A percentile compares a stretch with the other conserved stretches of the same genome.
Conservation (phyloP, 257 asterid species). For the Vinca minor region DNA sequence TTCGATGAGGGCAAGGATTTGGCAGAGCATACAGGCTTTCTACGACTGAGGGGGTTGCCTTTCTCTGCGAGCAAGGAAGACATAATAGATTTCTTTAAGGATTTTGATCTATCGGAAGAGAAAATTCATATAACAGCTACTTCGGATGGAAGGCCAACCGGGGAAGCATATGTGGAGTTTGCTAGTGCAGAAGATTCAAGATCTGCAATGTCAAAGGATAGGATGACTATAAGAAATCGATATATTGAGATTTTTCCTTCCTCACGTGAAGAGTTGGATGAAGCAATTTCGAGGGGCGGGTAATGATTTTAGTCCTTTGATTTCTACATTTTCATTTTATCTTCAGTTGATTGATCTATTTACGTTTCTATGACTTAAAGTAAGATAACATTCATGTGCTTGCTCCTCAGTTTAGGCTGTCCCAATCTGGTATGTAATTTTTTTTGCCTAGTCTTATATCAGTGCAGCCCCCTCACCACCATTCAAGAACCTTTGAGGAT, state of each 20-base stretch:
- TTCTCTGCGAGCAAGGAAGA: slow-evolving; percentile 69
- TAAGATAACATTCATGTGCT: not conserved
- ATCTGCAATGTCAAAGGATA: slow-evolving; percentile 89
- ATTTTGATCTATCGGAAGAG: slow-evolving; percentile 57
- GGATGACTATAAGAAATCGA: slow-evolving; percentile 72
- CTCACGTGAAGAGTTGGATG: slow-evolving; percentile 79
- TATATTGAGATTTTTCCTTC: slow-evolving; percentile 90
- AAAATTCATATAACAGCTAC: slow-evolving; percentile 60
- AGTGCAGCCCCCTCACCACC: too few relatives aligned
- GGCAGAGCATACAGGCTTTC: slow-evolving; percentile 73
- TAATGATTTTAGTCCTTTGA: slow-evolving; percentile 22
- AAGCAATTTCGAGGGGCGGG: slow-evolving; percentile 87
- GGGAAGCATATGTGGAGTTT: slow-evolving; percentile 95
- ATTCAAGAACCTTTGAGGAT: not conserved
- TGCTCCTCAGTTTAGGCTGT: not conserved
- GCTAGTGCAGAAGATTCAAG: slow-evolving; percentile 70
- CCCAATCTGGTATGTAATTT: not conserved
- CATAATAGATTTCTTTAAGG: slow-evolving; percentile 63
- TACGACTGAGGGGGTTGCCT: slow-evolving; percentile 90
- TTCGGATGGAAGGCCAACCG: slow-evolving; percentile 89
- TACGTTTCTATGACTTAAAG: not conserved
- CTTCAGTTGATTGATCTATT: not conserved
- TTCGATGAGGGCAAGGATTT: slow-evolving; percentile 60
- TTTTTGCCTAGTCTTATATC: too few relatives aligned
- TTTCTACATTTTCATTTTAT: slow-evolving; percentile 6